Evolutionary conservation across 495 filamentous ascomycete genomes (phyloP).

Genomic region (Physcia stellaris): DNA sequence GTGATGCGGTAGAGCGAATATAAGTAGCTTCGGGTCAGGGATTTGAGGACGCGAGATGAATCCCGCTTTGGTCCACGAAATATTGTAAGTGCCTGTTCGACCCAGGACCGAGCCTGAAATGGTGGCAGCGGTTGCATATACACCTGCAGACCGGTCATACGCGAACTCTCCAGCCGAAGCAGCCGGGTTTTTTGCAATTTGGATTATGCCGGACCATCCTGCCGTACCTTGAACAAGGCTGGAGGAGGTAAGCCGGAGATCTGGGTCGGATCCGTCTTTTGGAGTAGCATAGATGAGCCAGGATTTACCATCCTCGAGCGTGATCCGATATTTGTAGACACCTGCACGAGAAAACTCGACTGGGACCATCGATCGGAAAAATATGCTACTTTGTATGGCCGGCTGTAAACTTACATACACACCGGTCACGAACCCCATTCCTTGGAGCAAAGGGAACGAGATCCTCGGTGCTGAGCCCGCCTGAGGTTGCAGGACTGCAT

Average conservation of each 20-base stretch:
- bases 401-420: slow-evolving; percentile 60
- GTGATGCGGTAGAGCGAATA: slow-evolving; percentile 89
- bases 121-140: slow-evolving; percentile 48
- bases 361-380: slow-evolving; percentile 53
- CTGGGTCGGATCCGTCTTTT: slow-evolving; percentile 26
- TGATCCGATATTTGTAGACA: slow-evolving; percentile 64
- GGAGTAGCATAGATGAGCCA: slow-evolving; percentile 77
- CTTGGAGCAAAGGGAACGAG: slow-evolving; percentile 75
- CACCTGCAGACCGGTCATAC: slow-evolving; percentile 64
- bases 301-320: slow-evolving; percentile 52
- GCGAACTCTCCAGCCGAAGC: slow-evolving; percentile 45
- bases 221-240: slow-evolving; percentile 33
- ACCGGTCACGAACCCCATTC: slow-evolving; percentile 77
- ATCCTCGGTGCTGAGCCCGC: slow-evolving; percentile 40
- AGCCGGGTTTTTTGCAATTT: slow-evolving; percentile 62
- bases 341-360: slow-evolving; percentile 40
- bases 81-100: slow-evolving; percentile 51
- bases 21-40: slow-evolving; percentile 39
- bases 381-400: slow-evolving; percentile 56
- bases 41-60: slow-evolving; percentile 23
- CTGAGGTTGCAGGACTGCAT: slow-evolving; percentile 48
- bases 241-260: slow-evolving; percentile 33
- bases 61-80: slow-evolving; percentile 58
- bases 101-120: slow-evolving; percentile 49
- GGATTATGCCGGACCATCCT: slow-evolving; percentile 57